Evolutionary conservation across 352 stramenopile genomes (phyloP), one percentile per base, ranked within the genome.

Genomic region (Pythium aristosporum): DNA sequence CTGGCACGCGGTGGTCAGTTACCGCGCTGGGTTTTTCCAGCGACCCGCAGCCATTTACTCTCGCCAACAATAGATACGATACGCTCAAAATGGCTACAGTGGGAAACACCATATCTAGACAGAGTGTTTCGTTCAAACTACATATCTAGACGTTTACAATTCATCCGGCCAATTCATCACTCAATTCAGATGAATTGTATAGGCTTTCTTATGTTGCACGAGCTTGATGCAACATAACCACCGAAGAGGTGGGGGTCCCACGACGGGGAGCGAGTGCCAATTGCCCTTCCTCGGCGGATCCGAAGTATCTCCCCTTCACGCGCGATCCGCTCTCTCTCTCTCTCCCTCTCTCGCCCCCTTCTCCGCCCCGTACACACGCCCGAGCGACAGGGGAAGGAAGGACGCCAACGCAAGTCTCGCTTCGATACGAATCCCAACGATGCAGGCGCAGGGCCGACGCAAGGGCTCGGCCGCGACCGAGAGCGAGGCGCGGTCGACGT

Each of bases 391-490:
- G 39, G 39, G 18, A 21, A 30, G 25, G 6, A 18, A 46, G 39
- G 10, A 21, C 21, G 7, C 13, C 13, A 18, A 46, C 5, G 3
- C 2, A 42, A 12, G 11, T 18, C 37, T 42, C 39, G 13, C 16
- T 20, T 46, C 2, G 39, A 46, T 9, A 20, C 39, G 15, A 18
- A 8, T n/a, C 21, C 25, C n/a, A 50, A 6, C 20, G 44, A 50
- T 47, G 61, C 61, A 68, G 46, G 57, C 47, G 42, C 51, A 54
- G 3, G 42, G 54, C 20, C 50, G 64, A 6, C 64, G 64, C 52
- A 63, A 66, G 16, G 57, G 44, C 44, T 61, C 56, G 37, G 64
- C 56, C 15, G 18, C 64, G 9, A 59, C 41, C 37, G 57, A 65
- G 54, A 49, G 39, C 39, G 57, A 62, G 42, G 53, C 53, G 36